phyloP scores from a whole-genome alignment of 495 filamentous ascomycete species.

The Xylaria nigripes region DNA sequence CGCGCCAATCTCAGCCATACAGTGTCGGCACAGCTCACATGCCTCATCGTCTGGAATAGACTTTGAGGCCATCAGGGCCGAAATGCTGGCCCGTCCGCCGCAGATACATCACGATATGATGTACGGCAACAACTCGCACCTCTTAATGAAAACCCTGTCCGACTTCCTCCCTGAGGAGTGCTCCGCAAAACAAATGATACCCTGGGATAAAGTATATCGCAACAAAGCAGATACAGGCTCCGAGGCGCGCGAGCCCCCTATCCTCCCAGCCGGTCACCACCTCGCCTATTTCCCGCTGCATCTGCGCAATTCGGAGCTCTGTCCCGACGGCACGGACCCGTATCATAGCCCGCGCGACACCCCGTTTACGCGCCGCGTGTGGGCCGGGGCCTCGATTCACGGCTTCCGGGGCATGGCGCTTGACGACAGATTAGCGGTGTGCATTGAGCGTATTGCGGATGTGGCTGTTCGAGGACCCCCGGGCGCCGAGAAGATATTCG shows the following conservation, averaged over 20 bases:
- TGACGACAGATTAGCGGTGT: constrained; percentile 46
- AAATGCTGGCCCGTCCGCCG: constrained; percentile 38
- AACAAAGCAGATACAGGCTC: not conserved
- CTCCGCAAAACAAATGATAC: not conserved
- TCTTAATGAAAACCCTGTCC: constrained; percentile 54
- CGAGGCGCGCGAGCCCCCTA: not conserved
- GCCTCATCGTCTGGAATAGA: constrained; percentile 1
- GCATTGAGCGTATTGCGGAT: constrained; percentile 57
- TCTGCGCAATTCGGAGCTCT: constrained; percentile 44
- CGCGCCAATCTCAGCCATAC: not conserved
- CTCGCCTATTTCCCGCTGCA: constrained; percentile 63
- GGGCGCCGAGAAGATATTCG: constrained; percentile 35
- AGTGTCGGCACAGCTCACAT: constrained; percentile 8
- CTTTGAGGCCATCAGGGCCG: constrained; percentile 13
- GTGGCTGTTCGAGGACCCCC: constrained; percentile 30
- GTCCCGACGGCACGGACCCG: constrained; percentile 63
- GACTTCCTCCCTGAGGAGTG: constrained; percentile 44
- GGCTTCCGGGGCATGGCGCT: constrained; percentile 31
- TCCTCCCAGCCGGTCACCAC: constrained; percentile 59
- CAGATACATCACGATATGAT: constrained; percentile 57
- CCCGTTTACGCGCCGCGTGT: constrained; percentile 65
- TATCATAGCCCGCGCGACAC: constrained; percentile 50
- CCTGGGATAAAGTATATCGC: not conserved
- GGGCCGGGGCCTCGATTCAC: constrained; percentile 59
- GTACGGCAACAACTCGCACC: constrained; percentile 53